phyloP scores from a whole-genome alignment of 805 yeast genomes.

The Saccharomycopsis sp. region DNA sequence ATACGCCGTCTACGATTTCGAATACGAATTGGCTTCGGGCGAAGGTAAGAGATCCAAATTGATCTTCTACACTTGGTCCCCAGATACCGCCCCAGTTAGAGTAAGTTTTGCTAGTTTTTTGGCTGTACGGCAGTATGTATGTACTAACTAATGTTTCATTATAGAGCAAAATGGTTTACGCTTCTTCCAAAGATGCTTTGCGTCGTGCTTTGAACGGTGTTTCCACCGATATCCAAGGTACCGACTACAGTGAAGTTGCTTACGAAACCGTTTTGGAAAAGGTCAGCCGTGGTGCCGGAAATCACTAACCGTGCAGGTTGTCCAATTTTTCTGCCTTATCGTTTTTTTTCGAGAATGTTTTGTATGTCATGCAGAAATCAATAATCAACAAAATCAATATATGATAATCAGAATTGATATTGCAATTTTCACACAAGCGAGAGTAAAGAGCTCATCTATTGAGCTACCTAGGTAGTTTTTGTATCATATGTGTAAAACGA shows the following conservation, averaged over 20 bases:
- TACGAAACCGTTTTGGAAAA: slow-evolving; percentile 87
- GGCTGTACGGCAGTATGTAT: background rate
- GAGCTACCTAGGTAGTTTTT: no score
- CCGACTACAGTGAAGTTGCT: slow-evolving; percentile 95
- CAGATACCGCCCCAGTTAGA: slow-evolving; percentile 94
- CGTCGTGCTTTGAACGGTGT: slow-evolving; percentile 97
- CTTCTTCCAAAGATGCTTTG: slow-evolving; percentile 95
- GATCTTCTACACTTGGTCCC: slow-evolving; percentile 84
- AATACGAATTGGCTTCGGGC: slow-evolving; percentile 80
- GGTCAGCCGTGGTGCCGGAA: slow-evolving; percentile 77
- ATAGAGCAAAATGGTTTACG: slow-evolving; percentile 87
- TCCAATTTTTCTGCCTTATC: background rate
- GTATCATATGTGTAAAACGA: no score
- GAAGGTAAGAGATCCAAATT: slow-evolving; percentile 90
- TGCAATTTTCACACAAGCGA: no score
- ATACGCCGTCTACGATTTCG: slow-evolving; percentile 95
- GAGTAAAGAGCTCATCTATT: no score
- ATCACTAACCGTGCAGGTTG: slow-evolving; percentile 33
- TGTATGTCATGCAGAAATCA: background rate
- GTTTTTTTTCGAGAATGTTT: background rate
- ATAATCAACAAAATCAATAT: background rate
- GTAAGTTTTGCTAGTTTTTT: slow-evolving; percentile 21
- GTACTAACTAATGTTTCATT: background rate
- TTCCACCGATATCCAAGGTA: slow-evolving; percentile 92
- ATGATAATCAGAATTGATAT: no score